Base-by-base conservation (phyloP, 495 filamentous ascomycete species). In the Lasiosphaeris hirsuta region DNA sequence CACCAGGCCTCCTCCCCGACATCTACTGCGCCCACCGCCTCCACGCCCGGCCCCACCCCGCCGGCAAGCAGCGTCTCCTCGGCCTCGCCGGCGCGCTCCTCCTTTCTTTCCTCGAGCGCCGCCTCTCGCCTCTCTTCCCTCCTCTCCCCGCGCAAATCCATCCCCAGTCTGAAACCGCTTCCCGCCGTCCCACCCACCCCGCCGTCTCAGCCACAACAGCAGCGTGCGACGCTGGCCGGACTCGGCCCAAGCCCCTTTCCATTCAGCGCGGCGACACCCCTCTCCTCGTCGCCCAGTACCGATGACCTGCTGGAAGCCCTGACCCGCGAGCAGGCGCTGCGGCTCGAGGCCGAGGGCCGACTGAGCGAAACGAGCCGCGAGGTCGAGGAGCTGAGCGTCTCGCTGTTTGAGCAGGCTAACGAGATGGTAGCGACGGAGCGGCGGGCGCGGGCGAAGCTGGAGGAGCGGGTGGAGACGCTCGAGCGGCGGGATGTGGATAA, bases 351-450 rank as follows among this genome's bases (percentile, higher is more conserved):
- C 3, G 94, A 98, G 73, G 77, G 78, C 37, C 81, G 84, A 58
- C 76, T 96, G 34, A 78, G 76, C 62, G 82, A 86, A 52, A 86
- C 90, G 33, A 87, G 80, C 48, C 79, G 74, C 0, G 94, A 98
- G 74, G 79, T 98, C 11, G 95, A 97, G 70, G 94, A 98, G 65
- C 75, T 98, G 61, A 90, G 84, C 36, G 88, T 85, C 44, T 83
- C 86, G 60, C 76, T 98, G 49, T 98, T 98, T 73, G 85, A 90
- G 68, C 86, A 96, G 72, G 94, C 94, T 14, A 97, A 97, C 64
- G 90, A 96, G 77, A 97, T 98, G 93, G 94, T 98, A 19, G 90
- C 93, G 13, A 75, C 84, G 63, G 94, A 97, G 78, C 79, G 94
- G 44, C 84, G 87, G 67, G 90, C 88, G 36, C 75, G 90, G 40